phyloP scores from a whole-genome alignment of 148 eudicot genomes.

The Bassia scoparia region DNA sequence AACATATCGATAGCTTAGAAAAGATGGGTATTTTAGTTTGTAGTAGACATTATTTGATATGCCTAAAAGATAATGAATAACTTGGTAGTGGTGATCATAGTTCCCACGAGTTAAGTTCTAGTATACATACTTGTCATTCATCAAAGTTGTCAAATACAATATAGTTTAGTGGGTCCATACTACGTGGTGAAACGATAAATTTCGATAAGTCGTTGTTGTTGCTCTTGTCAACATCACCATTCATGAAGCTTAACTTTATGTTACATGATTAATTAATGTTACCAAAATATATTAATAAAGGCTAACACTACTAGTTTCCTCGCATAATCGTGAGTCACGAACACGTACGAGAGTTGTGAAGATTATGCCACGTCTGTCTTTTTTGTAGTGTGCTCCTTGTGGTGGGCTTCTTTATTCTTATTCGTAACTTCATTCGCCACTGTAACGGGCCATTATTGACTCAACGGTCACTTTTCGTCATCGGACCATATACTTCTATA shows the following conservation, averaged over 20 bases:
- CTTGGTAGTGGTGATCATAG: background rate
- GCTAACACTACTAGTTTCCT: too few species aligned
- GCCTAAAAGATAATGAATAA: too few species aligned
- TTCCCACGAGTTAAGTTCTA: background rate
- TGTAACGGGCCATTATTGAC: background rate
- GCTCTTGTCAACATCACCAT: slow-evolving; percentile 5
- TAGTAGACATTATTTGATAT: too few species aligned
- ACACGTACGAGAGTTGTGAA: background rate
- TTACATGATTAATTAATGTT: background rate
- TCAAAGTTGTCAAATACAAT: background rate
- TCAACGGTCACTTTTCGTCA: background rate
- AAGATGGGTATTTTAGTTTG: too few species aligned
- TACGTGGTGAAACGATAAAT: slow-evolving; percentile 25
- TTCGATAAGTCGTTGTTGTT: background rate
- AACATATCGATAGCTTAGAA: too few species aligned
- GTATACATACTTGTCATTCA: slow-evolving; percentile 1
- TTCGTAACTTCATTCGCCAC: background rate
- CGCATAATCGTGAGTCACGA: background rate
- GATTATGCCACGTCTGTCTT: background rate
- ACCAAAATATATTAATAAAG: too few species aligned
- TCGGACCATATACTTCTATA: background rate
- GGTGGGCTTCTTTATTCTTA: background rate
- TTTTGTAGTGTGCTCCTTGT: background rate
- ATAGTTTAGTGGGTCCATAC: background rate
- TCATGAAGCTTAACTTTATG: slow-evolving; percentile 3